phyloP scores from a whole-genome alignment of 371 early-diverging fungal genomes.

The Saksenaea oblongispora region DNA sequence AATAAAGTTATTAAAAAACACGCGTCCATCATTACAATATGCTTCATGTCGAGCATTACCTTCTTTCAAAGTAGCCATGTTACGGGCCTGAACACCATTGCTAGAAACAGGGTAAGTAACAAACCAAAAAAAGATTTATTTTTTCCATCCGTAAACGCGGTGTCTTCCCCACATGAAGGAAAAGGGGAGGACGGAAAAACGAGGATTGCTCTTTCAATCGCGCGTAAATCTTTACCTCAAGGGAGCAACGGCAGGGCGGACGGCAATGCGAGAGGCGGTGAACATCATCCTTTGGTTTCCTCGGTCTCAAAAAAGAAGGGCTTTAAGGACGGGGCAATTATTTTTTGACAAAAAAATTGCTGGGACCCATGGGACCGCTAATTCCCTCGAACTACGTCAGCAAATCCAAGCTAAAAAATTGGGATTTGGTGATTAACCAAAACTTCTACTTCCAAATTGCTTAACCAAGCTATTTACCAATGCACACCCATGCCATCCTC shows the following conservation, averaged over 20 bases:
- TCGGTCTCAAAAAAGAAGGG: slow-evolving; percentile 1
- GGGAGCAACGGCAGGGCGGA: slow-evolving; percentile 30
- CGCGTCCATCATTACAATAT: slow-evolving; percentile 7
- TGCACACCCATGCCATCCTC: no score
- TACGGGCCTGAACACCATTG: slow-evolving; percentile 75
- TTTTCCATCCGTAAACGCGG: neutral
- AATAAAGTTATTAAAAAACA: slow-evolving; percentile 6
- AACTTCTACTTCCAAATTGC: no score
- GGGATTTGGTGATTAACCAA: no score
- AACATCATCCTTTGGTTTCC: slow-evolving; percentile 23
- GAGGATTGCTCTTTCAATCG: neutral
- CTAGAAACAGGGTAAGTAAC: slow-evolving; percentile 13
- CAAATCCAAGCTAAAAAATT: no score
- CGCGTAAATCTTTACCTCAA: slow-evolving; percentile 14
- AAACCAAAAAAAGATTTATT: neutral
- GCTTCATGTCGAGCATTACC: slow-evolving; percentile 46
- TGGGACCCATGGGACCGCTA: neutral
- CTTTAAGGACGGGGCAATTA: neutral
- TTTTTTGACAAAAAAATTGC: slow-evolving; percentile 1
- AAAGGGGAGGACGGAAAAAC: neutral
- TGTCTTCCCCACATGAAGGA: neutral
- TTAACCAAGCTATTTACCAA: no score
- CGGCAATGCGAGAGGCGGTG: slow-evolving; percentile 33
- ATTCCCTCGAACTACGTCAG: no score
- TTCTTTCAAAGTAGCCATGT: slow-evolving; percentile 93